Percentiles rank a stretch among this genome's conserved stretches.
These are phyloP conservation scores for Rosa multiflora DNA, from an alignment of 306 rosid species.

Conservation along the genomic window DNA sequence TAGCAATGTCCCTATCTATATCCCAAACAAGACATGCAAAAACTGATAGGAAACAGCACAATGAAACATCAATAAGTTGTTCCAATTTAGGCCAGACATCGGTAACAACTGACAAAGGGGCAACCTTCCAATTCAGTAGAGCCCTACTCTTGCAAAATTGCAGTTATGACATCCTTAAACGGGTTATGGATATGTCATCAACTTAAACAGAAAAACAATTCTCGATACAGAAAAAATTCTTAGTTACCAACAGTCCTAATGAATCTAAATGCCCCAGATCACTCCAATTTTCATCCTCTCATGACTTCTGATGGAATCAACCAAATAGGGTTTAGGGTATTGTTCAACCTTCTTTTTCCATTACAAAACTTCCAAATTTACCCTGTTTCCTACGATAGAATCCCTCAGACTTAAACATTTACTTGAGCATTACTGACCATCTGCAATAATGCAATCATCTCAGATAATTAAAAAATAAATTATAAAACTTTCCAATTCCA, in stretches of 20 bases:
- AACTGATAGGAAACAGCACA: background rate
- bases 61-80: background rate
- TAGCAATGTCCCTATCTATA: background rate
- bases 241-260: too few species aligned
- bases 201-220: too few species aligned
- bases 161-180: too few species aligned
- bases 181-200: too few species aligned
- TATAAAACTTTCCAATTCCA: background rate
- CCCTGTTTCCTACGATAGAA: background rate
- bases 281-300: too few species aligned
- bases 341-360: too few species aligned
- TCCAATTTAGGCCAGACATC: background rate
- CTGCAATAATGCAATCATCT: background rate
- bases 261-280: too few species aligned
- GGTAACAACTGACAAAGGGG: background rate
- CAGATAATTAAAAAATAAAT: background rate
- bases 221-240: too few species aligned
- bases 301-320: too few species aligned
- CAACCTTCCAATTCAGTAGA: background rate
- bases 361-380: background rate
- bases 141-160: background rate
- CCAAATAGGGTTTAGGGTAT: too few species aligned
- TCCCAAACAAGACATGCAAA: background rate
- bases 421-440: background rate
- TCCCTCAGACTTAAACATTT: background rate